Percentiles rank a stretch among this genome's conserved stretches.
These are phyloP conservation scores for Rhodotorula sp. DNA, from an alignment of 1,284 basidiomycete genomes.

Conservation along the genomic window DNA sequence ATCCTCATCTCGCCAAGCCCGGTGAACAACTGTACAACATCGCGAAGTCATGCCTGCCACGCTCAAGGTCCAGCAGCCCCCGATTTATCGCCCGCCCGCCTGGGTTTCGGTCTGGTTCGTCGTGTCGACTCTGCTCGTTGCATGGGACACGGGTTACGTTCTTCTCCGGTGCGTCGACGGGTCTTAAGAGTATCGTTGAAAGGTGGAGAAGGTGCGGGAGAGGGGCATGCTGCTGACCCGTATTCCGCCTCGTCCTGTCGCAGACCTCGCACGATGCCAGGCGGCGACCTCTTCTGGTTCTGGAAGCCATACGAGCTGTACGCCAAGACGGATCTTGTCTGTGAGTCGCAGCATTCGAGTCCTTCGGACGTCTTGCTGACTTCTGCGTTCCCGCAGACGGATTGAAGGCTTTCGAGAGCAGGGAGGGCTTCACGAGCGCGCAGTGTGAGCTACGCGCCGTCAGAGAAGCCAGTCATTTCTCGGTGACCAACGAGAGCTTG, in stretches of 20 bases:
- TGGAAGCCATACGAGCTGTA: constrained; percentile 64
- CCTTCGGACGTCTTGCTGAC: too few species aligned
- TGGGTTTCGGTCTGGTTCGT: constrained; percentile 60
- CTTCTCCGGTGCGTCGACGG: not conserved
- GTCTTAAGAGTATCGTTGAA: constrained; percentile 24
- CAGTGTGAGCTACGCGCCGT: constrained; percentile 57
- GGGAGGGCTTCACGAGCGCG: constrained; percentile 67
- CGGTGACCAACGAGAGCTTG: constrained; percentile 49
- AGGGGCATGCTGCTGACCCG: too few species aligned
- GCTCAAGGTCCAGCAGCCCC: too few species aligned
- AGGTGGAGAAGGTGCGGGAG: not conserved
- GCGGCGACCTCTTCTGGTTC: constrained; percentile 81
- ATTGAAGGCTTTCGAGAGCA: constrained; percentile 56
- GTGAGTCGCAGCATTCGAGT: too few species aligned
- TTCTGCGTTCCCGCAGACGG: too few species aligned
- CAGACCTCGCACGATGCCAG: constrained; percentile 62
- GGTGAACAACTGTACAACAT: too few species aligned
- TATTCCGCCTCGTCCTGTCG: not conserved
- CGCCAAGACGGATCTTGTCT: constrained; percentile 70
- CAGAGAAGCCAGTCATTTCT: not conserved
- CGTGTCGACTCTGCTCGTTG: constrained; percentile 56
- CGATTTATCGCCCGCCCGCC: not conserved
- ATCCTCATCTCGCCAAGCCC: not conserved
- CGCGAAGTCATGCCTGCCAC: too few species aligned
- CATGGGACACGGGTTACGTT: constrained; percentile 44